phyloP scores from a whole-genome alignment of 352 stramenopile species.

The Pythium rishiriense region DNA sequence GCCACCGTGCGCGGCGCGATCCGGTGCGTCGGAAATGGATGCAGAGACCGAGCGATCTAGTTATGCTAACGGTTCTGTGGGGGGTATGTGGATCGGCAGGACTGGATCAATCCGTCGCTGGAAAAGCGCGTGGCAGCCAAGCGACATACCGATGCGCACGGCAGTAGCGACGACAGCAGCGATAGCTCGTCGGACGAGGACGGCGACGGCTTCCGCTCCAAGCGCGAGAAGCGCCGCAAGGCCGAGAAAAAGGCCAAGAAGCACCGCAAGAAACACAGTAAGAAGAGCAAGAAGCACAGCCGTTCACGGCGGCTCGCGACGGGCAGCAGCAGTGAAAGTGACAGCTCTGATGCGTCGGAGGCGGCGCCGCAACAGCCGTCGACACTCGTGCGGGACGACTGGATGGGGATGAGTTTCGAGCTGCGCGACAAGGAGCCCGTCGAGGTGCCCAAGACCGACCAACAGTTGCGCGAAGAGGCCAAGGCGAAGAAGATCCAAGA shows the following conservation, averaged over 20 bases:
- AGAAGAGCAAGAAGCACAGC: conserved; percentile 48
- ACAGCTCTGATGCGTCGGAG: not conserved
- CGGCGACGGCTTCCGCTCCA: conserved; percentile 26
- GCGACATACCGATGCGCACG: not conserved
- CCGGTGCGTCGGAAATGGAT: conserved; percentile 20
- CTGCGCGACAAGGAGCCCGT: conserved; percentile 22
- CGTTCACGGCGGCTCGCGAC: conserved; percentile 32
- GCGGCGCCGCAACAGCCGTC: not conserved
- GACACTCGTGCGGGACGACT: conserved; percentile 64
- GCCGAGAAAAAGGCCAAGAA: conserved; percentile 37
- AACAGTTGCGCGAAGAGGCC: conserved; percentile 42
- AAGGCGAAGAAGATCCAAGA: conserved; percentile 65
- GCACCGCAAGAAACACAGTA: conserved; percentile 41
- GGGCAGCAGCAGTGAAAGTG: conserved; percentile 24
- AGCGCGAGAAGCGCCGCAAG: conserved; percentile 31
- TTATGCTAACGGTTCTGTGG: not conserved
- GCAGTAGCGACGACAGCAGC: conserved; percentile 8
- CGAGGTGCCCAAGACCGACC: conserved; percentile 38
- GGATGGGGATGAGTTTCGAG: conserved; percentile 84
- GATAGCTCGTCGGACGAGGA: conserved; percentile 10
- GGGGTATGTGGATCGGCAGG: conserved; percentile 9
- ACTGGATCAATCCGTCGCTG: conserved; percentile 45
- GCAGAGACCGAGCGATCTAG: not conserved
- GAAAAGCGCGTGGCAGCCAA: conserved; percentile 35
- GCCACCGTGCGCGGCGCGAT: conserved; percentile 20